Evolutionary conservation across 2,329 filamentous ascomycete species (phyloP).

Genomic region (Teratosphaeria pseudoeucalypti): DNA sequence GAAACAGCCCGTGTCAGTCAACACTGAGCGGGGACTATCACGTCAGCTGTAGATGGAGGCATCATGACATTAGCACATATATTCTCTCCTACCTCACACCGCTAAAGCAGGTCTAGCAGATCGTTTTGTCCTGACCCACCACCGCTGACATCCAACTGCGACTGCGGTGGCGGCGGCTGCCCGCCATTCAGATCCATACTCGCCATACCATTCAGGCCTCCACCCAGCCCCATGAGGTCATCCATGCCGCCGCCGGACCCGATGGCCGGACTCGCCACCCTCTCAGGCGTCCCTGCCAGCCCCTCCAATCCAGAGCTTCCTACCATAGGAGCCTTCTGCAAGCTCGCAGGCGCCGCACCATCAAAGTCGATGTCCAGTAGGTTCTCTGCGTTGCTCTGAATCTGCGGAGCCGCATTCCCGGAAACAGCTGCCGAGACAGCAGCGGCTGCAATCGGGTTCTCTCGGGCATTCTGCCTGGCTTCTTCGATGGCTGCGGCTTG

Average conservation of each 20-base stretch:
- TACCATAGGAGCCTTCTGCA: constrained; percentile 52
- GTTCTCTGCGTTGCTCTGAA: constrained; percentile 81
- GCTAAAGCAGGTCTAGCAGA: constrained; percentile 44
- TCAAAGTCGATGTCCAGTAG: constrained; percentile 94
- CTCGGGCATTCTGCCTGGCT: constrained; percentile 79
- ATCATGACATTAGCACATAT: neutral
- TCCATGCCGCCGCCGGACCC: constrained; percentile 53
- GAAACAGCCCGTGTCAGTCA: neutral
- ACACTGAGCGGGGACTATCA: neutral
- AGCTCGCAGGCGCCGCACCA: constrained; percentile 79
- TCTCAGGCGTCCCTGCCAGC: constrained; percentile 55
- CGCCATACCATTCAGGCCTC: constrained; percentile 66
- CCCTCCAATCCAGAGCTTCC: constrained; percentile 43
- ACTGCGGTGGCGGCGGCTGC: constrained; percentile 54
- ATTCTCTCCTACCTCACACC: neutral
- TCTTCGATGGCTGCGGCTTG: constrained; percentile 94
- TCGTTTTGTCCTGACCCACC: constrained; percentile 46
- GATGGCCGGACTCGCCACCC: constrained; percentile 52
- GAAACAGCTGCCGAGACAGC: constrained; percentile 56
- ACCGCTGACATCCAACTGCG: constrained; percentile 43
- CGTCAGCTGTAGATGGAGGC: neutral
- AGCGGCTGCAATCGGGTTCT: constrained; percentile 87
- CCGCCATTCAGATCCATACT: constrained; percentile 62
- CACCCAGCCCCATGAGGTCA: constrained; percentile 68
- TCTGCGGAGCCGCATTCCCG: constrained; percentile 26